Evolutionary conservation across 352 stramenopile genomes (phyloP), one percentile per base, ranked within the genome.

Genomic region (Globisporangium yorkense): DNA sequence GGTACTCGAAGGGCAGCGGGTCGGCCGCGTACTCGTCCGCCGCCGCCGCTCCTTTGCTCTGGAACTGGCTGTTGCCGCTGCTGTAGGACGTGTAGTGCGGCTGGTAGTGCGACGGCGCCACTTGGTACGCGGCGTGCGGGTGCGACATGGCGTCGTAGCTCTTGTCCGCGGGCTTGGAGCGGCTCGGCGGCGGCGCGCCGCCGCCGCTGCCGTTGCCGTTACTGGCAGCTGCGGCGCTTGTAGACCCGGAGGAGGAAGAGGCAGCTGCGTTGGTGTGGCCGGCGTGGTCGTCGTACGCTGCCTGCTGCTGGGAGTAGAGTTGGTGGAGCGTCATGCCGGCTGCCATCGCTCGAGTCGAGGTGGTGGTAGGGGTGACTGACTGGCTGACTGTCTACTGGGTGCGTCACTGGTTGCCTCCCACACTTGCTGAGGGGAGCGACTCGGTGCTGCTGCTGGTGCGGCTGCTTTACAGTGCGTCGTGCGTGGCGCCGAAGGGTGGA

Each of bases 1-100:
- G 77, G 65, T 93, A 93, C 56, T 93, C 80, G 57, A 93, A 93
- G 0, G 83, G 83, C 2, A 93, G 62, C 24, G 83, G 83, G 55
- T 93, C 80, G 5, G 80, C 78, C 5, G 82, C 69, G 65, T 91
- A 93, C n/a, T 88, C 78, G 29, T 91, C 77, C n/a, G 44, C 20
- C 1, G 68, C 67, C 9, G 44, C 8, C 1, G 68, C 67, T 12
- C 59, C 67, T 43, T 63, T 63, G 35, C 24, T 48, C 35, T 53
- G 50, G 46, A 50, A 58, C 44, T 63, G 58, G 12, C 46, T 21
- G 29, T 16, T 57, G 53, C 56, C 13, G 35, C 35, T 41, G 35
- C 8, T 41, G 37, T 43, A 43, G 12, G 37, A 57, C 35, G 45
- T 27, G 45, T 61, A 57, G 37, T 65, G 54, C 54, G 67, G 61